phyloP scores from a whole-genome alignment of 495 filamentous ascomycete genomes.

The Astrothelium subdiscretum region DNA sequence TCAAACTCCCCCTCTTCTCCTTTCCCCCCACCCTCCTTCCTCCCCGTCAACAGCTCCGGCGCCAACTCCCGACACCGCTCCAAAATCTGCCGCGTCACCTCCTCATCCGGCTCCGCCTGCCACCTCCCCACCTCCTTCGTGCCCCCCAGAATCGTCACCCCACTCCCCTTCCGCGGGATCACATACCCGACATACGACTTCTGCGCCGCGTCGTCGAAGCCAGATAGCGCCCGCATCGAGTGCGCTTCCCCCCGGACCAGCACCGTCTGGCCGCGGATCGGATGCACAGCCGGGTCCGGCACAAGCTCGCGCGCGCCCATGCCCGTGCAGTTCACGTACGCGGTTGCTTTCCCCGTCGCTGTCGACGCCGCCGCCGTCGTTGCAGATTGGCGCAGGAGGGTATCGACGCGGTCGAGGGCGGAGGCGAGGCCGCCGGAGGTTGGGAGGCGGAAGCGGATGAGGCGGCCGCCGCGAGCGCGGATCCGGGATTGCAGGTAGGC shows the following conservation, averaged over 20 bases:
- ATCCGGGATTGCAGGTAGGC: slow-evolving; percentile 14
- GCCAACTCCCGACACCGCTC: slow-evolving; percentile 20
- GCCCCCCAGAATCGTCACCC: slow-evolving; percentile 29
- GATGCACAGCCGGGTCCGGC: slow-evolving; percentile 20
- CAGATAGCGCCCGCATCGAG: slow-evolving; percentile 10
- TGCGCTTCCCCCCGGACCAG: slow-evolving; percentile 22
- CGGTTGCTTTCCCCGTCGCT: slow-evolving; percentile 5
- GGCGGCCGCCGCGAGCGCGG: slow-evolving; percentile 8
- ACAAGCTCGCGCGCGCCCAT: slow-evolving; percentile 21
- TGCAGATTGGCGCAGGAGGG: neutral
- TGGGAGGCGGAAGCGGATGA: slow-evolving; percentile 13
- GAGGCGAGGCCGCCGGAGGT: slow-evolving; percentile 2
- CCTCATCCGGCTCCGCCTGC: slow-evolving; percentile 23
- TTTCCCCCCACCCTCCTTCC: neutral
- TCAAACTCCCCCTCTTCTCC: slow-evolving; percentile 27
- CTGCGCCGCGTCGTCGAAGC: slow-evolving; percentile 1
- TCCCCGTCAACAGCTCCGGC: slow-evolving; percentile 25
- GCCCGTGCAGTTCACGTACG: slow-evolving; percentile 28
- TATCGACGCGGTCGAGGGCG: slow-evolving; percentile 5
- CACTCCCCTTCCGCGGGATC: slow-evolving; percentile 28
- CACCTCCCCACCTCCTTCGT: slow-evolving; percentile 27
- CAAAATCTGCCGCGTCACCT: slow-evolving; percentile 25
- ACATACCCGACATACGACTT: slow-evolving; percentile 16
- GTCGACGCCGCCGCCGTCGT: slow-evolving; percentile 9
- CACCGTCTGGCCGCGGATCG: slow-evolving; percentile 28